These are phyloP conservation scores for Pseudogymnoascus sp. DNA, from an alignment of 2,329 filamentous ascomycete genomes.

Conservation along the genomic window DNA sequence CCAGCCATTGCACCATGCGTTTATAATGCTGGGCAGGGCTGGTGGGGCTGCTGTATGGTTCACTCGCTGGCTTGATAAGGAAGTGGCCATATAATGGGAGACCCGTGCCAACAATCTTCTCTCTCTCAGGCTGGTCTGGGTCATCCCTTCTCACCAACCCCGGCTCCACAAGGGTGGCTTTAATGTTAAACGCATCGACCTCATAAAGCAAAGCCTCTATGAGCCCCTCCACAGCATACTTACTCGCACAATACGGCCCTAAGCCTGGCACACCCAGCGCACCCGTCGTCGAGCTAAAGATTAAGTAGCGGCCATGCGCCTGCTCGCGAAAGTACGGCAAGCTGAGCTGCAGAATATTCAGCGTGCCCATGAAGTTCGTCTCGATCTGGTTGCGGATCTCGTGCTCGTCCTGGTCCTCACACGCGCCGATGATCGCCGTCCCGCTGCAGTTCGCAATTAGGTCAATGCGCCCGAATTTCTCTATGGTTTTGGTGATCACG, in stretches of 20 bases:
- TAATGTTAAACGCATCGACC: constrained; percentile 84
- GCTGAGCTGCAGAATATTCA: constrained; percentile 86
- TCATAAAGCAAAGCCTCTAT: constrained; percentile 98
- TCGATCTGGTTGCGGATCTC: constrained; percentile 95
- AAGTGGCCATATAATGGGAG: constrained; percentile 88
- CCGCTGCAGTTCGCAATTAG: constrained; percentile 90
- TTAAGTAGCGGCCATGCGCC: constrained; percentile 73
- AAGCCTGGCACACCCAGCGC: constrained; percentile 89
- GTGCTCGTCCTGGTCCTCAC: constrained; percentile 93
- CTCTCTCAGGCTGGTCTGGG: constrained; percentile 43
- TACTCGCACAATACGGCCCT: constrained; percentile 92
- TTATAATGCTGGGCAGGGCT: constrained; percentile 83
- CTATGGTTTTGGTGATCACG: constrained; percentile 63
- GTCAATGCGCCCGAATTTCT: constrained; percentile 74
- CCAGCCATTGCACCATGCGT: constrained; percentile 89
- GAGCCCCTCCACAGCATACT: constrained; percentile 91
- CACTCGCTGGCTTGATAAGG: constrained; percentile 75
- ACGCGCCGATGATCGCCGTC: constrained; percentile 90
- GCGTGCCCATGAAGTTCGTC: constrained; percentile 92
- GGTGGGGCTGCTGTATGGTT: constrained; percentile 69
- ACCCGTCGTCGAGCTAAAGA: constrained; percentile 89
- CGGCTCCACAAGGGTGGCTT: constrained; percentile 86
- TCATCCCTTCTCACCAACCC: constrained; percentile 85
- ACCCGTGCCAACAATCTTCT: constrained; percentile 1
- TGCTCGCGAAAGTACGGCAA: constrained; percentile 80